A percentile compares a stretch with the other conserved stretches of the same genome.
Evolutionary conservation across 2,329 filamentous ascomycete species (phyloP).

Genomic region (Cercospora citrullina): DNA sequence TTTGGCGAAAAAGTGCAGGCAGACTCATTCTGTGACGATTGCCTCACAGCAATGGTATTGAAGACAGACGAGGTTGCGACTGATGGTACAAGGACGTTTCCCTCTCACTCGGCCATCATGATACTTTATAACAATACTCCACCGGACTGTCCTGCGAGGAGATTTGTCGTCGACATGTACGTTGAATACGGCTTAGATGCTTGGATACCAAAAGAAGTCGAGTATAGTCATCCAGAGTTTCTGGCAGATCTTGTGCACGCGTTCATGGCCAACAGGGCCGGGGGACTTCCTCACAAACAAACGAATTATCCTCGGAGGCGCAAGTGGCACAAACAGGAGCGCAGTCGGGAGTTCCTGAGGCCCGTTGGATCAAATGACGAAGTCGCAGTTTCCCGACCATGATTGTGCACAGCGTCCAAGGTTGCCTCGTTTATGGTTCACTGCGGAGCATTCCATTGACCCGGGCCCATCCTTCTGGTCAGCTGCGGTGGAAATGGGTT

Average conservation of each 20-base stretch:
- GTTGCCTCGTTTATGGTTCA: not conserved
- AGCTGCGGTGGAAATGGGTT: not conserved
- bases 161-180: conserved; percentile 28
- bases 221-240: conserved; percentile 25
- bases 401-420: not conserved
- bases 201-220: conserved; percentile 30
- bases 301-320: conserved; percentile 21
- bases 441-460: not conserved
- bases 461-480: not conserved
- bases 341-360: conserved; percentile 21
- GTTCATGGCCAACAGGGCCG: conserved; percentile 18
- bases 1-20: conserved; percentile 30
- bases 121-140: conserved; percentile 26
- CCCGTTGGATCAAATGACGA: not conserved
- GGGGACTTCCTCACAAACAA: conserved; percentile 22
- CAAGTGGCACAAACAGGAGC: conserved; percentile 25
- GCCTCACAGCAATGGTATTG: conserved; percentile 27
- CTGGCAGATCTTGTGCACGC: conserved; percentile 24
- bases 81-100: conserved; percentile 25
- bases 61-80: conserved; percentile 26
- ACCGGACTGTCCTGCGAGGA: conserved; percentile 18
- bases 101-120: conserved; percentile 26
- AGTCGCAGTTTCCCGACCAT: not conserved
- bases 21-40: conserved; percentile 23
- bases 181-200: conserved; percentile 22